A percentile compares a stretch with the other conserved stretches of the same genome.
These are phyloP conservation scores for Mycena crocata DNA, from an alignment of 768 basidiomycete genomes.

Conservation along the genomic window DNA sequence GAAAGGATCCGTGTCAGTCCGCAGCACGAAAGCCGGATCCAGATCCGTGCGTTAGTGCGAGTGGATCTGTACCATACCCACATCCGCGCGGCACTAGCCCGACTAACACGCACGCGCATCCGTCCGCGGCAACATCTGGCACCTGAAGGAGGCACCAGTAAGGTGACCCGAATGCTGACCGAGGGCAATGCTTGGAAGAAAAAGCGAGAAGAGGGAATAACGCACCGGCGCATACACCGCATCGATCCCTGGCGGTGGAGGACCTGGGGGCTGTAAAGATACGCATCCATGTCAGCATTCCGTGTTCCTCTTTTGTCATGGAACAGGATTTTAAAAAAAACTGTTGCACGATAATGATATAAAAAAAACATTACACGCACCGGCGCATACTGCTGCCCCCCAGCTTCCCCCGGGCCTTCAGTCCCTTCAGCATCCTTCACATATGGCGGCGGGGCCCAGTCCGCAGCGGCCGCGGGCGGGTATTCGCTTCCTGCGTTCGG, in stretches of 20 bases:
- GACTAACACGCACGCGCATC: too few relatives aligned
- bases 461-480: conserved; percentile 17
- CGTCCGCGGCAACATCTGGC: too few relatives aligned
- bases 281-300: background rate
- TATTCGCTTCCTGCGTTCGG: conserved; percentile 22
- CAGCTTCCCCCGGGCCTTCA: too few relatives aligned
- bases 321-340: too few relatives aligned
- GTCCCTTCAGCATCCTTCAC: conserved; percentile 30
- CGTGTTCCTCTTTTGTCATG: too few relatives aligned
- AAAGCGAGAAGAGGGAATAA: background rate
- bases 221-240: conserved; percentile 22
- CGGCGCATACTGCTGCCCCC: conserved; percentile 1
- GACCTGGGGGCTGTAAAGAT: conserved; percentile 24
- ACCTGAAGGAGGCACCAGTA: too few relatives aligned
- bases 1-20: too few relatives aligned
- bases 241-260: conserved; percentile 19
- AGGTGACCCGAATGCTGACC: too few relatives aligned
- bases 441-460: conserved; percentile 31
- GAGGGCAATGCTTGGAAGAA: background rate
- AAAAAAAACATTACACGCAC: conserved; percentile 4
- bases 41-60: too few relatives aligned
- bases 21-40: too few relatives aligned
- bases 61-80: too few relatives aligned
- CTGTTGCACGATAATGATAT: background rate
- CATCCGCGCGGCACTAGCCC: too few relatives aligned